phyloP scores from a whole-genome alignment of 1,139 yeast species.

The Candida sp. region DNA sequence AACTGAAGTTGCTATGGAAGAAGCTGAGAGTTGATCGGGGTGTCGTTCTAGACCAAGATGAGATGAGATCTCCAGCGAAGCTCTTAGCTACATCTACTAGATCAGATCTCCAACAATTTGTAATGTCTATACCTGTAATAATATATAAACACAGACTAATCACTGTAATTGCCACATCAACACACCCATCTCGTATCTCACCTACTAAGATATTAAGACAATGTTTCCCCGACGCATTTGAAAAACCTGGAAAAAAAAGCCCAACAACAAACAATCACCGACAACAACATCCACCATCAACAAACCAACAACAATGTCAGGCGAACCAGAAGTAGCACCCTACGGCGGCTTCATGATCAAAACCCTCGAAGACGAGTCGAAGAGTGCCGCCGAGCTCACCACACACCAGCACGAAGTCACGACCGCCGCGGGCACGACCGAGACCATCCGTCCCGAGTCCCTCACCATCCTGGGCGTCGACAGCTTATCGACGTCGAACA shows the following conservation, averaged over 20 bases:
- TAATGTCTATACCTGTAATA: not conserved
- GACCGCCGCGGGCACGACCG: conserved; percentile 29
- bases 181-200: too few relatives aligned
- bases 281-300: not conserved
- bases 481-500: conserved; percentile 65
- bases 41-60: not conserved
- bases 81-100: too few relatives aligned
- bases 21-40: not conserved
- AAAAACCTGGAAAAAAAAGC: not conserved
- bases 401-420: conserved; percentile 40
- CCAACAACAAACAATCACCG: not conserved
- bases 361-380: conserved; percentile 43
- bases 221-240: not conserved
- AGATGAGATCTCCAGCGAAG: too few relatives aligned
- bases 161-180: too few relatives aligned
- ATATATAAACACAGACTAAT: not conserved
- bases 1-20: conserved; percentile 5
- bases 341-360: conserved; percentile 49
- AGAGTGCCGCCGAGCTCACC: conserved; percentile 31
- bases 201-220: too few relatives aligned
- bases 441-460: conserved; percentile 50
- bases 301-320: conserved; percentile 20
- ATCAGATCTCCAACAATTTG: too few relatives aligned
- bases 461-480: conserved; percentile 68
- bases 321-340: conserved; percentile 43